These are phyloP conservation scores for Lachancea kluyveri DNA, from an alignment of 805 yeast species.

Conservation along the genomic window DNA sequence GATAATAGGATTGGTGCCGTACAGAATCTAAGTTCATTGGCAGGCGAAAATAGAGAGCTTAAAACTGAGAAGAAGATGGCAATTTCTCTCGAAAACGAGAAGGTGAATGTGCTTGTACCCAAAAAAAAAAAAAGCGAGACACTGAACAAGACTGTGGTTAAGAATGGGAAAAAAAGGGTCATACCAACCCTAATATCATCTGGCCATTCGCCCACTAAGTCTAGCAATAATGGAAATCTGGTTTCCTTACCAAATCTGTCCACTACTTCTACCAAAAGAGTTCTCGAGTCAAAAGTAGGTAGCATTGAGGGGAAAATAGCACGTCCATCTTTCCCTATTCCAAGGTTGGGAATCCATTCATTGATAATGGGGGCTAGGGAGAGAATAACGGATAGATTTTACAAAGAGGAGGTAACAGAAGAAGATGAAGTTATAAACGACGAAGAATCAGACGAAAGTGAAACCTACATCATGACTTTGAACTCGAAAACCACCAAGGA, in stretches of 20 bases:
- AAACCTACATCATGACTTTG: constrained; percentile 27
- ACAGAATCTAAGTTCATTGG: too few relatives aligned
- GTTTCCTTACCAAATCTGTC: constrained; percentile 1
- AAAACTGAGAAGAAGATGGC: too few relatives aligned
- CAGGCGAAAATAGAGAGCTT: too few relatives aligned
- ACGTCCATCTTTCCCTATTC: constrained; percentile 44
- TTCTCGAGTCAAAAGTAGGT: constrained; percentile 5
- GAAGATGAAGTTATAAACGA: constrained; percentile 11
- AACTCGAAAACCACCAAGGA: constrained; percentile 23
- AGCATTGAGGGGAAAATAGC: constrained; percentile 31
- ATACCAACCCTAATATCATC: constrained; percentile 61
- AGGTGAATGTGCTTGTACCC: too few relatives aligned
- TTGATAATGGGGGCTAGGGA: constrained; percentile 53
- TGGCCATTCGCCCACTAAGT: constrained; percentile 20
- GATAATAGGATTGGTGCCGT: constrained; percentile 2
- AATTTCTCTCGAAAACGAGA: too few relatives aligned
- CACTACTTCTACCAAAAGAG: constrained; percentile 4
- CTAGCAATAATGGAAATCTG: too few relatives aligned
- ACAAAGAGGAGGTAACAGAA: constrained; percentile 10
- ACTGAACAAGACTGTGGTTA: constrained; percentile 50
- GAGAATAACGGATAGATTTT: constrained; percentile 26
- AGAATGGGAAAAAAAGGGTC: constrained; percentile 71
- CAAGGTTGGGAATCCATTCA: constrained; percentile 59
- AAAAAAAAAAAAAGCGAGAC: constrained; percentile 15
- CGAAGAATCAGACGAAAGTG: constrained; percentile 16